Base-by-base conservation (phyloP, 305 asterid genomes). In the Fraxinus platypoda region DNA sequence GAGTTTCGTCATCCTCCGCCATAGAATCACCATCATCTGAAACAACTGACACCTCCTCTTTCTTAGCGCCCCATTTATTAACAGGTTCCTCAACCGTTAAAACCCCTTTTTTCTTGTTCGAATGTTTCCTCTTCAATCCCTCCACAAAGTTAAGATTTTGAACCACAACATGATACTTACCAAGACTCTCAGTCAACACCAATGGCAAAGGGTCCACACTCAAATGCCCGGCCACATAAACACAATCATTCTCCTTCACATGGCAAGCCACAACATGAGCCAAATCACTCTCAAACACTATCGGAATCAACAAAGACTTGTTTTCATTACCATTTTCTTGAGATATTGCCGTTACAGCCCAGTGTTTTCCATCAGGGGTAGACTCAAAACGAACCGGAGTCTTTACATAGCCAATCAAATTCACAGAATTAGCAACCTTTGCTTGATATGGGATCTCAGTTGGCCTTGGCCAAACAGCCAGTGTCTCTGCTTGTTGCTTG, bases 221-320 rank as follows among this genome's bases (percentile, higher is more conserved):
- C 86, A 96, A 80, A 74, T 85, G 87, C 84, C 99, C 99, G 31
- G 87, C 83, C 33, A 96, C 91, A 72, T 88, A 89, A 78, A 96
- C 92, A 66, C 81, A 85, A 81, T 96, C 96, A 34, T 88, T 88
- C 87, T 88, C 88, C 90, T 88, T 92, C 41, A 96, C 94, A 81
- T 94, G 95, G 78, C 91, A 89, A 30, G 90, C 84, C 8, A 86
- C 97, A 38, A 87, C 74, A 85, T 87, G 93, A 25, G 98, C 98
- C 83, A 96, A 87, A 78, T 93, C 95, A 15, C 95, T 98, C 79
- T 90, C 94, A 86, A 93, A 96, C 87, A 93, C 87, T 79, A 91
- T 87, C 25, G 98, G 98, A 82, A 96, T 88, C 83, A 81, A 76
- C 81, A 90, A 82, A 31, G 86, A 54, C 8, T 38, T 76, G 6